Conservation (phyloP, 345 rosid genomes). For the Pugionium dolabratum region DNA sequence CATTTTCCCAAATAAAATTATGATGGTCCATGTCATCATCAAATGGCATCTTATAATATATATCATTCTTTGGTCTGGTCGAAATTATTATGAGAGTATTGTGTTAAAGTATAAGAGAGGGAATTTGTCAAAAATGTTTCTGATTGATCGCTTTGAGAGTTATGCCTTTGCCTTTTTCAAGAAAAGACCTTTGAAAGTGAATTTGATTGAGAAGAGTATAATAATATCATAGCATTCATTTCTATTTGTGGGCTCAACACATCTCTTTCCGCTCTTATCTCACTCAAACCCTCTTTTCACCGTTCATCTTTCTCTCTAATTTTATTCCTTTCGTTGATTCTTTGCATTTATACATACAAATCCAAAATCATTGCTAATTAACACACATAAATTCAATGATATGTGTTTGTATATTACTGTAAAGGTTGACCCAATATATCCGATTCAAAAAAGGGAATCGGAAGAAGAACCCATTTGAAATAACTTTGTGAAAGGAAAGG, state of each 20-base stretch:
- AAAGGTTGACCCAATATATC: not conserved
- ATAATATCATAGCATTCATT: slow-evolving; percentile 24
- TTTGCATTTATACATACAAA: slow-evolving; percentile 20
- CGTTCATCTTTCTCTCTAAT: slow-evolving; percentile 27
- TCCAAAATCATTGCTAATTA: slow-evolving; percentile 3
- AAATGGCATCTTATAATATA: slow-evolving; percentile 33
- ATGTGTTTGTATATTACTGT: not conserved
- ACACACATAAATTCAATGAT: not conserved
- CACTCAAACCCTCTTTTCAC: slow-evolving; percentile 28
- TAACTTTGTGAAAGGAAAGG: slow-evolving; percentile 21
- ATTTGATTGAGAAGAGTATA: slow-evolving; percentile 33
- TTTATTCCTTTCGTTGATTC: slow-evolving; percentile 27
- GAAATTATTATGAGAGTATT: slow-evolving; percentile 7
- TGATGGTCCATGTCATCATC: slow-evolving; percentile 24
- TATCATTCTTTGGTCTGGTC: too few relatives aligned
- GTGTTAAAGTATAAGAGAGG: slow-evolving; percentile 31
- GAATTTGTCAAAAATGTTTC: slow-evolving; percentile 27
- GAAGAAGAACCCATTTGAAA: slow-evolving; percentile 2
- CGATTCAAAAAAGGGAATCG: not conserved
- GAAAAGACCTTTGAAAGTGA: slow-evolving; percentile 45
- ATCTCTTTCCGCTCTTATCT: slow-evolving; percentile 37
- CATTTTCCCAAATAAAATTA: slow-evolving; percentile 33
- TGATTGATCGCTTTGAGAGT: slow-evolving; percentile 39
- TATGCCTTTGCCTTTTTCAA: slow-evolving; percentile 45
- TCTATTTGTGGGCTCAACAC: slow-evolving; percentile 36